A percentile compares a stretch with the other conserved stretches of the same genome.
These are phyloP conservation scores for Trichoderma gamsii DNA, from an alignment of 495 filamentous ascomycete genomes.

Conservation along the genomic window DNA sequence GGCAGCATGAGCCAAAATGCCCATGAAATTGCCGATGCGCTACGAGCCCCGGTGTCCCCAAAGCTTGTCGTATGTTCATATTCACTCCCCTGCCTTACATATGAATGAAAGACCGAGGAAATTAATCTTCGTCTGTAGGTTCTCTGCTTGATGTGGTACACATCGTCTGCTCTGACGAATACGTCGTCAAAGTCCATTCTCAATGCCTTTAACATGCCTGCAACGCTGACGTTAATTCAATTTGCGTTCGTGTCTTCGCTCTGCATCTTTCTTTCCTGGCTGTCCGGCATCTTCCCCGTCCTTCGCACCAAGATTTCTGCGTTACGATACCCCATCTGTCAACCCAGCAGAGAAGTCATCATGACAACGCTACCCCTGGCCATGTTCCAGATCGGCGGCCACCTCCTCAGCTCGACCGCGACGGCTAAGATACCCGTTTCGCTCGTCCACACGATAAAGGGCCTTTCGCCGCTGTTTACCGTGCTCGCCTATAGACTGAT, in stretches of 20 bases:
- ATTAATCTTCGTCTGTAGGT: constrained; percentile 42
- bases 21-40: constrained; percentile 84
- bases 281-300: constrained; percentile 62
- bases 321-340: constrained; percentile 72
- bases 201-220: constrained; percentile 83
- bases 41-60: constrained; percentile 84
- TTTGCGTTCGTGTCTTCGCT: constrained; percentile 88
- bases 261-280: constrained; percentile 71
- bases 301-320: constrained; percentile 66
- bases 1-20: constrained; percentile 86
- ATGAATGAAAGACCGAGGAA: constrained; percentile 15
- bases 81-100: constrained; percentile 18
- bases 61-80: constrained; percentile 69
- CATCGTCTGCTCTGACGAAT: constrained; percentile 90
- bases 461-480: constrained; percentile 94
- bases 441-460: constrained; percentile 97
- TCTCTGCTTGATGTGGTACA: constrained; percentile 86
- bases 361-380: constrained; percentile 82
- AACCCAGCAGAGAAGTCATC: constrained; percentile 78
- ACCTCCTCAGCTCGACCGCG: constrained; percentile 87
- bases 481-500: constrained; percentile 87
- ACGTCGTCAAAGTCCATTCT: constrained; percentile 97
- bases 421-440: constrained; percentile 93
- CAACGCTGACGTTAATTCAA: constrained; percentile 91
- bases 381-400: constrained; percentile 86